phyloP scores from a whole-genome alignment of 2,329 filamentous ascomycete species.

The Diplodia sapinea region DNA sequence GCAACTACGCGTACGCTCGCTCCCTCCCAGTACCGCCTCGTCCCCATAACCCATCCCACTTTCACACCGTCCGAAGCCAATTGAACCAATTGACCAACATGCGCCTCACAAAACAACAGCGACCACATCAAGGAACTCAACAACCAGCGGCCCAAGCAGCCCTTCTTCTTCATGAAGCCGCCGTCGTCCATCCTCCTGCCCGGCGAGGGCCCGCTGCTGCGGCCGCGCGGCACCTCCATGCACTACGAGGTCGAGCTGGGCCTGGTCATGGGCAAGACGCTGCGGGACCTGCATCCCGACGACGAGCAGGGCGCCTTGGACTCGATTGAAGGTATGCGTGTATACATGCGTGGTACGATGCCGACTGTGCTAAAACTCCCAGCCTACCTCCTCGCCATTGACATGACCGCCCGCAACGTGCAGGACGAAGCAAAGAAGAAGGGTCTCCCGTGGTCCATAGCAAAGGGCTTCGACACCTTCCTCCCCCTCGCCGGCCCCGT shows the following conservation, averaged over 20 bases:
- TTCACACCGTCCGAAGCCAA: not conserved
- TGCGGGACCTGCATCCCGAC: slow-evolving; percentile 76
- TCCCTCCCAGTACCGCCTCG: not conserved
- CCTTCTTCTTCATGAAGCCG: slow-evolving; percentile 99
- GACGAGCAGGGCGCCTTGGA: slow-evolving; percentile 79
- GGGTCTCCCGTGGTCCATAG: slow-evolving; percentile 93
- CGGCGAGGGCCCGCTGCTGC: slow-evolving; percentile 76
- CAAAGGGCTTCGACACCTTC: slow-evolving; percentile 98
- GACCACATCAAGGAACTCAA: slow-evolving; percentile 94
- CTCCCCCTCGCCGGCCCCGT: slow-evolving; percentile 84
- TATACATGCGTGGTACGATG: not conserved
- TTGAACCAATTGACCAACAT: not conserved
- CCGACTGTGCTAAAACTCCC: not conserved
- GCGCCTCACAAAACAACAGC: slow-evolving; percentile 51
- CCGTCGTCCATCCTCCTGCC: slow-evolving; percentile 83
- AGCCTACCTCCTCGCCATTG: slow-evolving; percentile 90
- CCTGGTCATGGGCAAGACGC: slow-evolving; percentile 80
- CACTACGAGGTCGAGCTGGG: slow-evolving; percentile 97
- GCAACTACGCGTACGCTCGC: slow-evolving; percentile 85
- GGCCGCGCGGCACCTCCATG: slow-evolving; percentile 80
- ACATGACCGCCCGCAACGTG: slow-evolving; percentile 95
- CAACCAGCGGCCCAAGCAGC: slow-evolving; percentile 85
- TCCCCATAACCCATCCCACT: not conserved
- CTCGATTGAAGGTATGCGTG: slow-evolving; percentile 73
- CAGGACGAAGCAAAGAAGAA: slow-evolving; percentile 98